Evolutionary conservation across 176 grass and related monocot genomes (phyloP).

Genomic region (Calamus simplicifolius): DNA sequence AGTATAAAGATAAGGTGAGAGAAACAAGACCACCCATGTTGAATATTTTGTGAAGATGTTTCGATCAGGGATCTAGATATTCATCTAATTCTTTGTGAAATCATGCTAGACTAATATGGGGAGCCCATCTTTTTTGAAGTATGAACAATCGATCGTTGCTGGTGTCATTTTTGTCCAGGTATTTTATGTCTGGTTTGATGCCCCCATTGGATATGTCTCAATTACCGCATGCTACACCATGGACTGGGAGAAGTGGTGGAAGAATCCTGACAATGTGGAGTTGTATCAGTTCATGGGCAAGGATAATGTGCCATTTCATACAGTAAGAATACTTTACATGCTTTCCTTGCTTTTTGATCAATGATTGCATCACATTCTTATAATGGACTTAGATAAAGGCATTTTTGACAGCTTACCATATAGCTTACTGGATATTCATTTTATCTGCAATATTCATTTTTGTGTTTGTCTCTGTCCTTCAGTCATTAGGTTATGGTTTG

Average conservation of each 20-base stretch:
- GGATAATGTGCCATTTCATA: slow-evolving; percentile 99
- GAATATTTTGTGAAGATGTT: no score
- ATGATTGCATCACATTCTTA: no score
- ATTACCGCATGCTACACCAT: slow-evolving; percentile 93
- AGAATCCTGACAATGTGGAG: slow-evolving; percentile 86
- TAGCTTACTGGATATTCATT: no score
- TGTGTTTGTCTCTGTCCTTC: no score
- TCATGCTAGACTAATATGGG: slow-evolving; percentile 5
- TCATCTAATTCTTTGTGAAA: no score
- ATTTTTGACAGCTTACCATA: no score
- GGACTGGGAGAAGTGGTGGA: slow-evolving; percentile 99
- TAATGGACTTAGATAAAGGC: no score
- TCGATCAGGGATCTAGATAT: no score
- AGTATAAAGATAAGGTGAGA: slow-evolving; percentile 88
- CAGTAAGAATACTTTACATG: slow-evolving; percentile 33
- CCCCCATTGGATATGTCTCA: slow-evolving; percentile 91
- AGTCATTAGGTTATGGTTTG: no score
- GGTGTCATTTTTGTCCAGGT: slow-evolving; percentile 30
- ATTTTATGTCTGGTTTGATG: slow-evolving; percentile 99
- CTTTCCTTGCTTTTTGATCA: not conserved
- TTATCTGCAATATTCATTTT: no score
- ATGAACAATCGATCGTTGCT: slow-evolving; percentile 13
- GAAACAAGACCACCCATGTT: not conserved
- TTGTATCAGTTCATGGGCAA: slow-evolving; percentile 99
- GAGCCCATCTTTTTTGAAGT: not conserved